Percentiles rank a stretch among this genome's conserved stretches.
These are phyloP conservation scores for Fraxinus velutina DNA, from an alignment of 305 asterid genomes.

Conservation along the genomic window DNA sequence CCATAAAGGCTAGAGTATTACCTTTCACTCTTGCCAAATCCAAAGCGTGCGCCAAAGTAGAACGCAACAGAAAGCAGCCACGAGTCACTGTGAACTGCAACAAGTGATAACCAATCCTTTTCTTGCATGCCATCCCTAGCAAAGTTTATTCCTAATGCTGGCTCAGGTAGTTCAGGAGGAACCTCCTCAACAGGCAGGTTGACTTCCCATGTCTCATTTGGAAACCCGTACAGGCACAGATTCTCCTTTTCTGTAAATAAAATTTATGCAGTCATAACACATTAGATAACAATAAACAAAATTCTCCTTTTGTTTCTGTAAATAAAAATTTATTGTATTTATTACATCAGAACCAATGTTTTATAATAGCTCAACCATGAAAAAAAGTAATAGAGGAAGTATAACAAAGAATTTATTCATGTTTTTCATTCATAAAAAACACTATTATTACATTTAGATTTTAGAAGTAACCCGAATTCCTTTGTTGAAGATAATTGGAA, in stretches of 20 bases:
- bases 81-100: conserved; percentile 85
- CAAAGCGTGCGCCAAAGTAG: conserved; percentile 76
- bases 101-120: conserved; percentile 72
- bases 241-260: conserved; percentile 59
- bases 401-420: not conserved
- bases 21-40: conserved; percentile 77
- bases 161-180: conserved; percentile 90
- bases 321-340: not conserved
- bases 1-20: conserved; percentile 17
- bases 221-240: conserved; percentile 72
- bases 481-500: not conserved
- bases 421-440: not conserved
- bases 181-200: conserved; percentile 81
- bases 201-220: conserved; percentile 77
- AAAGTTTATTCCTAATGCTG: conserved; percentile 77
- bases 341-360: not conserved
- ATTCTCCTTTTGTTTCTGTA: not conserved
- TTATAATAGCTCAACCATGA: not conserved
- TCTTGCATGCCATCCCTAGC: conserved; percentile 76
- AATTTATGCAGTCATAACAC: not conserved
- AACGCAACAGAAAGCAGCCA: conserved; percentile 85
- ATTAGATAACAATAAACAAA: not conserved
- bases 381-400: not conserved
- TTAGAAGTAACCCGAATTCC: not conserved
- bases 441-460: not conserved